Percentiles rank a stretch among this genome's conserved stretches.
phyloP scores from a whole-genome alignment of 169 alveolate species.

The Sarcocystis neurona region DNA sequence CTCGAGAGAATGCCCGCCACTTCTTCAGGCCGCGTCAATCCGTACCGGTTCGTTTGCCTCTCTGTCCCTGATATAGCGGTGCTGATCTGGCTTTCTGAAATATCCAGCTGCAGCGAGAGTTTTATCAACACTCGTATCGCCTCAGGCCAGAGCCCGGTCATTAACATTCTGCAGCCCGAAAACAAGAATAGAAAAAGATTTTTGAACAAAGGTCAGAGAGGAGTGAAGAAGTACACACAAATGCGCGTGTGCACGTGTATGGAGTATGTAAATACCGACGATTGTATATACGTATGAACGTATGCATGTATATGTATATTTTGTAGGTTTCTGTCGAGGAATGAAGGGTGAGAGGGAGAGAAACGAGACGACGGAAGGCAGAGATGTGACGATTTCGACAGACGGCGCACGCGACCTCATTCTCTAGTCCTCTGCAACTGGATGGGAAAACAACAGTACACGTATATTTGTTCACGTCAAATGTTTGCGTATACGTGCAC shows the following conservation, averaged over 20 bases:
- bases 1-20: slow-evolving; percentile 63
- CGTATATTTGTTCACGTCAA: too few species aligned
- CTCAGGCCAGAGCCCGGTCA: slow-evolving; percentile 75
- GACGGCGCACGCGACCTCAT: too few species aligned
- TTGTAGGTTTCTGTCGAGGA: too few species aligned
- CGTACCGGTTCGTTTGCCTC: slow-evolving; percentile 67
- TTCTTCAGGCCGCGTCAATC: slow-evolving; percentile 69
- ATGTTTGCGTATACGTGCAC: too few species aligned
- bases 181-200: too few species aligned
- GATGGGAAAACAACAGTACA: background rate
- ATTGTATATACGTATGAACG: too few species aligned
- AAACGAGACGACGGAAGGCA: background rate
- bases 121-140: slow-evolving; percentile 69
- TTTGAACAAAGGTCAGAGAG: background rate
- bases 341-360: too few species aligned
- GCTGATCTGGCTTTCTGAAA: slow-evolving; percentile 59
- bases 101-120: slow-evolving; percentile 66
- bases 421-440: background rate
- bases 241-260: background rate
- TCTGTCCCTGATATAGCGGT: slow-evolving; percentile 59
- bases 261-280: background rate
- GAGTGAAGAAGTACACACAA: background rate
- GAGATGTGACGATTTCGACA: background rate
- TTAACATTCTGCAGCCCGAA: slow-evolving; percentile 45
- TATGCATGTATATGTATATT: background rate